Percentiles rank a stretch among this genome's conserved stretches.
phyloP scores from a whole-genome alignment of 169 alveolate species.

The Babesia sp. region DNA sequence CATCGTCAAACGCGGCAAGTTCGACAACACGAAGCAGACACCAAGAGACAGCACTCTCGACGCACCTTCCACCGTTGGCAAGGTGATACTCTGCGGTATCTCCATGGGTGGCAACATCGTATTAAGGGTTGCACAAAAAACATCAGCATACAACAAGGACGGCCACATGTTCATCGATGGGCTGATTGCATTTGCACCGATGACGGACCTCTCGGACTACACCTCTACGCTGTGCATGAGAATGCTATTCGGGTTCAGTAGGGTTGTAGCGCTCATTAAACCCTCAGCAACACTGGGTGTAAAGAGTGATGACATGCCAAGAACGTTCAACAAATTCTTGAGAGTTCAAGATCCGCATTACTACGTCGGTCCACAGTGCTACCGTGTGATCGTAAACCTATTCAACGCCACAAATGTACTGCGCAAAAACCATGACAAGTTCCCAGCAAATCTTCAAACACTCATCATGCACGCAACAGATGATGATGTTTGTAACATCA shows the following conservation, averaged over 20 bases:
- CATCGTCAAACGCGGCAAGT: conserved; percentile 55
- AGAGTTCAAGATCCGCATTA: conserved; percentile 54
- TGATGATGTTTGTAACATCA: conserved; percentile 55
- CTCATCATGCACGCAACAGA: conserved; percentile 60
- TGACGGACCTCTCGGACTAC: conserved; percentile 64
- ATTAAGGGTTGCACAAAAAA: conserved; percentile 49
- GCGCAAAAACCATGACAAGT: conserved; percentile 33
- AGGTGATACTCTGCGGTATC: conserved; percentile 66
- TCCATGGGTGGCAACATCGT: conserved; percentile 79
- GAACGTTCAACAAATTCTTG: conserved; percentile 16
- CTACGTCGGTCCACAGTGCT: conserved; percentile 27
- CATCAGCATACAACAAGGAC: conserved; percentile 34
- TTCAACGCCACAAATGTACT: conserved; percentile 65
- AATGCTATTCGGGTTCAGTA: conserved; percentile 38
- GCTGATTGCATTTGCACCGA: conserved; percentile 68
- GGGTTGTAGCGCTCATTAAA: conserved; percentile 16
- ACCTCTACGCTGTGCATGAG: conserved; percentile 19
- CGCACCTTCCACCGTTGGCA: conserved; percentile 32
- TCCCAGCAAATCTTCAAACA: conserved; percentile 66
- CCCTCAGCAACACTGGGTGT: conserved; percentile 48
- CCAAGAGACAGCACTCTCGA: conserved; percentile 23
- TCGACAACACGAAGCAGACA: conserved; percentile 32
- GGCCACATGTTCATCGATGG: conserved; percentile 61
- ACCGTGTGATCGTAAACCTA: conserved; percentile 53
- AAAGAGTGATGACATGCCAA: not conserved